Evolutionary conservation across 768 basidiomycete species (phyloP), one percentile per base, ranked within the genome.

Genomic region (Royoungia palumana): DNA sequence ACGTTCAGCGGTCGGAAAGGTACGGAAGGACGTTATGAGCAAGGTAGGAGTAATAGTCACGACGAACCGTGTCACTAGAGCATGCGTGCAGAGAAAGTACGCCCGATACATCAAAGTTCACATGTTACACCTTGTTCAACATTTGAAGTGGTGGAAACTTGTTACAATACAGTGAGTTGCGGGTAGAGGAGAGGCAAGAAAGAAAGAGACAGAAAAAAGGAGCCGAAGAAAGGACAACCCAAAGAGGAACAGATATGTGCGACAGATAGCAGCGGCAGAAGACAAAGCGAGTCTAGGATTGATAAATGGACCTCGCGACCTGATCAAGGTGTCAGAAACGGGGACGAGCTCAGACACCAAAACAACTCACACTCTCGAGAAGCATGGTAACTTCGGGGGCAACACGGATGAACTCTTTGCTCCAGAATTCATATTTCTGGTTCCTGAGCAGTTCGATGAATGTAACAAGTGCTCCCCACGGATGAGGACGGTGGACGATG

Each of bases 381-480:
- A 92, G 78, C 69, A 89, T 68, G 34, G 87, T 85, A 57, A 93
- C 90, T 67, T 93, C 90, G 35, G 90, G 89, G 47, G 86, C 86
- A 62, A 89, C 80, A 56, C 82, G 85, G 59, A 90, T 79, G 62
- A 91, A 93, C 53, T 86, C 83, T 65, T 87, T 89, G 77, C 75
- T 86, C 88, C 89, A 92, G 75, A 93, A 93, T 49, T 89, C 87
- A 60, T 92, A 93, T 70, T 86, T 89, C 47, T 82, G 80, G 68
- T 94, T 94, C 54, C 90, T 85, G 44, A 97, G 83, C 54, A 96
- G 72, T 70, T 95, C 91, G 60, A 95, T 93, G 70, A 96, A 95
- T 5, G 93, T 92, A 57, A 92, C 85, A 57, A 95, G 70, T 22
- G 93, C 83, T 49, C 95, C 94, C 93, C 94, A 97, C 22, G 96